Percentiles rank a stretch among this genome's conserved stretches.
Conservation (phyloP, 768 basidiomycete species). For the Kwoniella newhampshirensis region DNA sequence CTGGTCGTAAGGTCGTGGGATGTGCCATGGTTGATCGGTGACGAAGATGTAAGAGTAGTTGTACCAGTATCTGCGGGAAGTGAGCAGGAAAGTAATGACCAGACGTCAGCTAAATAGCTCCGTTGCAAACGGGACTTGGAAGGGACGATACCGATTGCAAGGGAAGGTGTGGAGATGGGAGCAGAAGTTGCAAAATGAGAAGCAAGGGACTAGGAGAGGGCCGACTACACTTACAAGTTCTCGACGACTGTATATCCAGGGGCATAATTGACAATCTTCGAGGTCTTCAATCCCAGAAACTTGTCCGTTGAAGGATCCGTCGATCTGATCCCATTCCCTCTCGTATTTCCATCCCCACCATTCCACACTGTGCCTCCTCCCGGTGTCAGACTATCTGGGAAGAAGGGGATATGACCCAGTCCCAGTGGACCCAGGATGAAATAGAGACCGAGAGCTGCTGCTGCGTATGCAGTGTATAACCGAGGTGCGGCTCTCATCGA, state of each 20-base stretch:
- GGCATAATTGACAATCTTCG: slow-evolving; percentile 28
- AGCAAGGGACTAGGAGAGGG: too few relatives aligned
- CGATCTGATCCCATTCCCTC: slow-evolving; percentile 16
- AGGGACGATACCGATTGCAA: too few relatives aligned
- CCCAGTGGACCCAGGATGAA: slow-evolving; percentile 10
- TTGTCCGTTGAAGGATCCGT: slow-evolving; percentile 11
- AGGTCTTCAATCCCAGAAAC: slow-evolving; percentile 12
- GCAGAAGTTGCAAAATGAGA: too few relatives aligned
- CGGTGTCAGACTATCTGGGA: slow-evolving; percentile 6
- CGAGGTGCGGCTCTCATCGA: slow-evolving; percentile 1
- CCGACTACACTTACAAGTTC: slow-evolving; percentile 27
- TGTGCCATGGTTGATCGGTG: slow-evolving; percentile 31
- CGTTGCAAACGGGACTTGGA: too few relatives aligned
- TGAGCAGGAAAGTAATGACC: neutral
- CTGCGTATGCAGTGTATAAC: slow-evolving; percentile 3
- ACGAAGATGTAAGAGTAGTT: slow-evolving; percentile 34
- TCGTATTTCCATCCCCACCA: slow-evolving; percentile 15
- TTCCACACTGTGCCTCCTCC: neutral
- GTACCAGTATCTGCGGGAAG: slow-evolving; percentile 28
- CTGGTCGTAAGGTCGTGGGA: slow-evolving; percentile 17
- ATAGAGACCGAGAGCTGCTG: slow-evolving; percentile 4
- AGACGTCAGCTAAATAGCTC: too few relatives aligned
- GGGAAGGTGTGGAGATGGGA: too few relatives aligned
- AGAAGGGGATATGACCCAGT: slow-evolving; percentile 12
- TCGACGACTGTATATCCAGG: slow-evolving; percentile 37